Evolutionary conservation across 106 monocot genomes (phyloP), one percentile per base, ranked within the genome.

Genomic region (Vanilla planifolia): DNA sequence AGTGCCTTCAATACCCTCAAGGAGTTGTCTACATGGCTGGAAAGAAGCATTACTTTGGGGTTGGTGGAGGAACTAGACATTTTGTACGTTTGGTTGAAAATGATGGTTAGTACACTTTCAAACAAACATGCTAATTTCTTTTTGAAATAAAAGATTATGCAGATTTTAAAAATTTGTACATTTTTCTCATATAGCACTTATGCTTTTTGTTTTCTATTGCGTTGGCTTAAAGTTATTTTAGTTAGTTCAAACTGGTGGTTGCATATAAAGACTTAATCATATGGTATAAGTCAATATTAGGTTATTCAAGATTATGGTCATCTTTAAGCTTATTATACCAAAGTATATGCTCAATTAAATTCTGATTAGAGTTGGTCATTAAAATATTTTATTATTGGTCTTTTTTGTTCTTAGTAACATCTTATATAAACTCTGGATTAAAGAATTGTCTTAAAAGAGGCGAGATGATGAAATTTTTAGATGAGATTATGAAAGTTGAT

Each of bases 31-130:
- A 91, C 70, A 61, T 96, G 81, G 91, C 96, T 29, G 91, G 87
- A 65, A 96, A 96, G 77, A 96, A 96, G 66, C 84, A 96, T 63
- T 96, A 96, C 57, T 96, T 91, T 77, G 96, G 96, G 3, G 96
- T 96, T 8, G 96, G 96, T 28, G 96, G 96, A 48, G 96, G 96
- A 24, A 96, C 96, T 5, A 78, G 91, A 44, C 96, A 96, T n/a
- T 91, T 96, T 67, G 20, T 81, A 22, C 76, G 71, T 48, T 55
- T 88, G 55, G 70, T 91, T 51, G 55, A 79, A 66, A 79, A 81
- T 78, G 91, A 96, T 81, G 94, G 93, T 94, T 40, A 83, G 79
- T 64, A 47, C 1, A n/a, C 41, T 32, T 8, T 44, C 37, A 24
- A 43, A 1, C 45, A 11, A 35, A 15, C 26, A 26, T 21, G 17